These are phyloP conservation scores for Apiospora pterosperma DNA, from an alignment of 2,329 filamentous ascomycete genomes.

Conservation along the genomic window DNA sequence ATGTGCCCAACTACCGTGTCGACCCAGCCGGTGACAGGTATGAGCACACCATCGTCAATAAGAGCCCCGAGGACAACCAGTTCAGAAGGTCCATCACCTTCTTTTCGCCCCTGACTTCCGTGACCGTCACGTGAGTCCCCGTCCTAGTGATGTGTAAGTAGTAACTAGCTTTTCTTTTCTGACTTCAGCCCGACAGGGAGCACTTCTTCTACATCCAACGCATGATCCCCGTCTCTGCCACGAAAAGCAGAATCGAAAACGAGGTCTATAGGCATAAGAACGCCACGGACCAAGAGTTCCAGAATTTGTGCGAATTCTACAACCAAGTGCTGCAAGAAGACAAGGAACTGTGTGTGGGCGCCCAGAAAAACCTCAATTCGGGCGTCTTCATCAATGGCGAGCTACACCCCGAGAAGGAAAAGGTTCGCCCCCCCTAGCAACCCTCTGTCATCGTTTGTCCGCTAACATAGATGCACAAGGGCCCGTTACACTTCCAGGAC, in stretches of 20 bases:
- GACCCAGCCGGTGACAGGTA: slow-evolving; percentile 30
- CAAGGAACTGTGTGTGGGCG: slow-evolving; percentile 45
- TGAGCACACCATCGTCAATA: slow-evolving; percentile 34
- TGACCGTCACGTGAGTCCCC: slow-evolving; percentile 33
- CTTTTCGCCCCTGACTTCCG: slow-evolving; percentile 36
- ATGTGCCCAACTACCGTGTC: slow-evolving; percentile 47
- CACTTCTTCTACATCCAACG: slow-evolving; percentile 51
- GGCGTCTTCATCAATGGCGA: slow-evolving; percentile 50
- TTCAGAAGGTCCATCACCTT: slow-evolving; percentile 31
- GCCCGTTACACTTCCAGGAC: slow-evolving; percentile 20
- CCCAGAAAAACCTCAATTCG: slow-evolving; percentile 47
- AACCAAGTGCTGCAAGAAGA: slow-evolving; percentile 50
- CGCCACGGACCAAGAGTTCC: slow-evolving; percentile 43
- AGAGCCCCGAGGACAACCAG: slow-evolving; percentile 25
- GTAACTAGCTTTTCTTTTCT: too few species aligned
- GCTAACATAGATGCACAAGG: not conserved
- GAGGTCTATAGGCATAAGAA: slow-evolving; percentile 49
- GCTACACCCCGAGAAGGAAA: slow-evolving; percentile 48
- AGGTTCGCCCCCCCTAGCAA: slow-evolving; percentile 16
- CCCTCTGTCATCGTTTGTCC: not conserved
- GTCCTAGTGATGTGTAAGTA: too few species aligned
- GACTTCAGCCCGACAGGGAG: slow-evolving; percentile 23
- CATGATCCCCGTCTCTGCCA: slow-evolving; percentile 43
- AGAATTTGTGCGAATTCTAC: slow-evolving; percentile 43
- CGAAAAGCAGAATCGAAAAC: slow-evolving; percentile 42